Conservation (phyloP, 2,329 filamentous ascomycete species). For the Neobulgaria alba region DNA sequence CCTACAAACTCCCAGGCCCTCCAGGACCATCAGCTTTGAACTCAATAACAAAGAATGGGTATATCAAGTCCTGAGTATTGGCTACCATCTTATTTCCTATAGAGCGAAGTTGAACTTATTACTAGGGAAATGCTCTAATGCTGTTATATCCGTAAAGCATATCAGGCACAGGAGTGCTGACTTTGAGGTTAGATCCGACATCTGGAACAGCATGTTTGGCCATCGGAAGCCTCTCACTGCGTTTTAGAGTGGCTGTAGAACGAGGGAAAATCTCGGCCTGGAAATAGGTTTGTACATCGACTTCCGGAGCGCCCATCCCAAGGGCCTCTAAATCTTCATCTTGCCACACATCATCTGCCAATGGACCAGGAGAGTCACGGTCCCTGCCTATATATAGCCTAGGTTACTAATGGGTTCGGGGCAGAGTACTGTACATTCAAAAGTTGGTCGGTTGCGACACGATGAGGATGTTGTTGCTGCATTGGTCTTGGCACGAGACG, state of each 20-base stretch:
- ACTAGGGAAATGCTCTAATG: constrained; percentile 14
- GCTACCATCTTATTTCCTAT: constrained; percentile 17
- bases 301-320: constrained; percentile 7
- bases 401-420: constrained; percentile 14
- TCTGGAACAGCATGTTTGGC: constrained; percentile 11
- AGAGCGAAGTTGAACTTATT: constrained; percentile 19
- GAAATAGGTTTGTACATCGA: constrained; percentile 4
- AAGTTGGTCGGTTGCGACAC: too few species aligned
- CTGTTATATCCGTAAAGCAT: constrained; percentile 10
- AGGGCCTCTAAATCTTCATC: constrained; percentile 12
- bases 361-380: constrained; percentile 17
- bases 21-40: constrained; percentile 26
- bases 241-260: constrained; percentile 5
- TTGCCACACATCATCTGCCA: constrained; percentile 10
- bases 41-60: constrained; percentile 28
- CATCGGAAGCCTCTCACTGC: constrained; percentile 16
- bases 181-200: constrained; percentile 13
- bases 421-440: too few species aligned
- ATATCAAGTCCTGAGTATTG: constrained; percentile 14
- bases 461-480: too few species aligned
- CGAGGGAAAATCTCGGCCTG: background rate
- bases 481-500: too few species aligned
- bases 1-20: constrained; percentile 26
- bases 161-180: constrained; percentile 20
- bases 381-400: constrained; percentile 13